phyloP scores from a whole-genome alignment of 805 yeast species.

The Candida boleticola region DNA sequence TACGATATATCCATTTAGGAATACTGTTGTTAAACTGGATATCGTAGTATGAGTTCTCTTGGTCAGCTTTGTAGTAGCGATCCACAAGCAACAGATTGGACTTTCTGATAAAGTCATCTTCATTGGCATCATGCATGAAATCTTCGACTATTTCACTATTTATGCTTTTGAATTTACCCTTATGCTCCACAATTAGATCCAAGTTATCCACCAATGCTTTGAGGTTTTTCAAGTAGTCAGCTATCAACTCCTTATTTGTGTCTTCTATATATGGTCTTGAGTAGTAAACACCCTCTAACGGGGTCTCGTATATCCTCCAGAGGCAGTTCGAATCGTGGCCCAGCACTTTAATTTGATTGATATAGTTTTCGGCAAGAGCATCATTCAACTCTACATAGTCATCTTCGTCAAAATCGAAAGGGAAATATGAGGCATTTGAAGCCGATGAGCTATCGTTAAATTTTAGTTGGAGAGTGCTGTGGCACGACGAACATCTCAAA shows the following conservation, averaged over 20 bases:
- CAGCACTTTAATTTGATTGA: conserved; percentile 17
- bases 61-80: conserved; percentile 30
- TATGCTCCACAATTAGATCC: conserved; percentile 5
- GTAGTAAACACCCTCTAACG: conserved; percentile 33
- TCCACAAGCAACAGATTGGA: conserved; percentile 33
- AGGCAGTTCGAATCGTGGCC: conserved; percentile 34
- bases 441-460: conserved; percentile 20
- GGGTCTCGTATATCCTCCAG: conserved; percentile 37
- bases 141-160: conserved; percentile 4
- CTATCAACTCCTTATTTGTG: conserved; percentile 28
- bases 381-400: conserved; percentile 25
- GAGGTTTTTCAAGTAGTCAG: conserved; percentile 26
- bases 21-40: conserved; percentile 15
- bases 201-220: conserved; percentile 26
- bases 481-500: conserved; percentile 33
- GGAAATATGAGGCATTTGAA: conserved; percentile 1
- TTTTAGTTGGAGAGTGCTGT: conserved; percentile 24
- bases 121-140: background rate
- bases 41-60: conserved; percentile 28
- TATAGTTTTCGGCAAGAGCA: conserved; percentile 23
- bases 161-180: background rate
- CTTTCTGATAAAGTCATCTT: conserved; percentile 15
- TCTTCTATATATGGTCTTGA: conserved; percentile 27
- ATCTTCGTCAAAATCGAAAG: conserved; percentile 16
- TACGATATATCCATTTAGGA: conserved; percentile 32